A percentile compares a stretch with the other conserved stretches of the same genome.
phyloP scores from a whole-genome alignment of 2,329 filamentous ascomycete genomes.

The Arthrobotrys sphaeroides region DNA sequence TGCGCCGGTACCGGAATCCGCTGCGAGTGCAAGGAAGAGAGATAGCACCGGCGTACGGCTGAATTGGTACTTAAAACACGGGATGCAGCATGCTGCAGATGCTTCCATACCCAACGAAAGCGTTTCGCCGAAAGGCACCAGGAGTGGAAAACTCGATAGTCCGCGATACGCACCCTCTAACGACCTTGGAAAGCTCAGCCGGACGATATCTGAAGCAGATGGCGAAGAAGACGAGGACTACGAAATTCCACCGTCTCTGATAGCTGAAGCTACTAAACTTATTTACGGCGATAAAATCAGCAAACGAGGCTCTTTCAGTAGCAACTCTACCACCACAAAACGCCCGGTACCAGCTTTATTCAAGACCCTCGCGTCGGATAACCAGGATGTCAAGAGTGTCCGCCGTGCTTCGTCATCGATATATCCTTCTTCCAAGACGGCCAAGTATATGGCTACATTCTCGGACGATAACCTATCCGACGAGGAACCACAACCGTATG shows the following conservation, averaged over 20 bases:
- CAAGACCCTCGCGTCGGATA: conserved; percentile 19
- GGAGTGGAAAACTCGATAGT: conserved; percentile 33
- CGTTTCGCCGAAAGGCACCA: conserved; percentile 45
- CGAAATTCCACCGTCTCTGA: conserved; percentile 25
- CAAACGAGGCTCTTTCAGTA: conserved; percentile 36
- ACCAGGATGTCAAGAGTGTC: conserved; percentile 27
- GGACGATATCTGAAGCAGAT: conserved; percentile 29
- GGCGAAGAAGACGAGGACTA: conserved; percentile 22
- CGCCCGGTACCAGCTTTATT: conserved; percentile 26
- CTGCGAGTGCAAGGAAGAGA: neutral
- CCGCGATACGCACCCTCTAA: conserved; percentile 34
- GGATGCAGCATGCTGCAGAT: neutral
- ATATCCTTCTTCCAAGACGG: conserved; percentile 28
- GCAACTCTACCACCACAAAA: conserved; percentile 32
- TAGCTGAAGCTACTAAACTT: conserved; percentile 48
- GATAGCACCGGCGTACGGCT: conserved; percentile 31
- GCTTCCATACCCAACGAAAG: conserved; percentile 30
- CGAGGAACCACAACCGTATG: conserved; percentile 16
- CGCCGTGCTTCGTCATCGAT: conserved; percentile 41
- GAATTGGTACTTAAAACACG: conserved; percentile 48
- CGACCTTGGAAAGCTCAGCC: neutral
- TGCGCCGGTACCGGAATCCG: conserved; percentile 15
- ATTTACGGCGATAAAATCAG: conserved; percentile 35
- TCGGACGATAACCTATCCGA: conserved; percentile 30
- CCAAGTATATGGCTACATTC: conserved; percentile 27